A percentile compares a stretch with the other conserved stretches of the same genome.
These are phyloP conservation scores for Aegilops sharonensis DNA, from an alignment of 176 grass and related monocot species.

Conservation along the genomic window DNA sequence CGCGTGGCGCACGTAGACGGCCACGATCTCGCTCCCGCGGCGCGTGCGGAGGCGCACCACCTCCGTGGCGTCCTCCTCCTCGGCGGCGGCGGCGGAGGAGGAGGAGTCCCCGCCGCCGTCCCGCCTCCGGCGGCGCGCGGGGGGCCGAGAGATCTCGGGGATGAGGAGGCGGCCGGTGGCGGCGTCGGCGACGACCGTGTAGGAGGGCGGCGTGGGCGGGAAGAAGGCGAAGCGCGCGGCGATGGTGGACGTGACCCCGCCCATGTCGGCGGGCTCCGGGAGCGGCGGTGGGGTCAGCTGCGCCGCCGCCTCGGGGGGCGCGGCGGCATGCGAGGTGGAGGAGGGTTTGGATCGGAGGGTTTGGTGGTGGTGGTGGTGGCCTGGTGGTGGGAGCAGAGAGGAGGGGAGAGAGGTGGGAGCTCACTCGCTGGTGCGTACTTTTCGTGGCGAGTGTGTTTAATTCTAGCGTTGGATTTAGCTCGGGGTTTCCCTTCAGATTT, in stretches of 20 bases:
- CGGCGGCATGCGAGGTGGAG: conserved; percentile 33
- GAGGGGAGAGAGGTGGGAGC: conserved; percentile 23
- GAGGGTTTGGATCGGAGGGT: conserved; percentile 50
- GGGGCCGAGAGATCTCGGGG: conserved; percentile 54
- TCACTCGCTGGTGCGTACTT: conserved; percentile 23
- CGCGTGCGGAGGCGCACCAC: conserved; percentile 61
- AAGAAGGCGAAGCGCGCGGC: conserved; percentile 94
- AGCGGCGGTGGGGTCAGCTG: neutral
- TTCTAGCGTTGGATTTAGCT: conserved; percentile 18
- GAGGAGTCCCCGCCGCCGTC: conserved; percentile 33
- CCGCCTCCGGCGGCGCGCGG: conserved; percentile 37
- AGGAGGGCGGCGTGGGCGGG: conserved; percentile 86
- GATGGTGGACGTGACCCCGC: conserved; percentile 85
- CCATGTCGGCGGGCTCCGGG: conserved; percentile 43
- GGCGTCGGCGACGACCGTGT: conserved; percentile 61
- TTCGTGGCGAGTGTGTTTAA: neutral
- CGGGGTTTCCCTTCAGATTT: conserved; percentile 22
- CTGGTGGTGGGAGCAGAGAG: neutral
- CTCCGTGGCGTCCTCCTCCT: conserved; percentile 42
- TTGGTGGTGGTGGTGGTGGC: conserved; percentile 17
- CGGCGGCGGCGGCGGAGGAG: conserved; percentile 27
- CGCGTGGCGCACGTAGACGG: conserved; percentile 53
- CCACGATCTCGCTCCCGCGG: conserved; percentile 69
- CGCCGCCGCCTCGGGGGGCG: conserved; percentile 30
- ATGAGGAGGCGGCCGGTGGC: conserved; percentile 63